phyloP scores from a whole-genome alignment of 208 protist genomes.

The Porcisia hertigi region DNA sequence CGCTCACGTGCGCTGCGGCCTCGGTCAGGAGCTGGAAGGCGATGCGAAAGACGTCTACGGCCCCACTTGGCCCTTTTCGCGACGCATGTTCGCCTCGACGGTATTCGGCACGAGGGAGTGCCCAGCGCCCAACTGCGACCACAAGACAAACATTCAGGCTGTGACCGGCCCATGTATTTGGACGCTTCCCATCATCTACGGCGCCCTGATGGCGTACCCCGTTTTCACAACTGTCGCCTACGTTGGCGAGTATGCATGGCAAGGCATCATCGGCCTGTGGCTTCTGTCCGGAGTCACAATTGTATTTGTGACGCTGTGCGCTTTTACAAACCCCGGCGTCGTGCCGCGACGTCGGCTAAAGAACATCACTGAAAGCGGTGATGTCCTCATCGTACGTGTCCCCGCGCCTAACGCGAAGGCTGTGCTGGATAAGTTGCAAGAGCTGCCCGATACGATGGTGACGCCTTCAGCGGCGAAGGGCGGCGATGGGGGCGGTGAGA shows the following conservation, averaged over 20 bases:
- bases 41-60: constrained; percentile 43
- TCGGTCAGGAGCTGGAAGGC: constrained; percentile 37
- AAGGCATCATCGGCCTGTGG: constrained; percentile 34
- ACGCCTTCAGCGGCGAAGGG: background rate
- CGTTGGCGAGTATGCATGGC: constrained; percentile 24
- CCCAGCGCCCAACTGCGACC: constrained; percentile 34
- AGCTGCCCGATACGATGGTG: constrained; percentile 3
- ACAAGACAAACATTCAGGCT: constrained; percentile 23
- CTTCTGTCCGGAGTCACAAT: constrained; percentile 20
- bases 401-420: constrained; percentile 46
- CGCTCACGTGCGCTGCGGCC: constrained; percentile 37
- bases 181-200: constrained; percentile 29
- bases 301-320: constrained; percentile 36
- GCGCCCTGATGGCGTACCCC: constrained; percentile 24
- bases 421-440: constrained; percentile 34
- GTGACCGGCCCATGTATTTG: constrained; percentile 29
- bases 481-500: background rate
- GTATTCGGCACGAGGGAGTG: constrained; percentile 16
- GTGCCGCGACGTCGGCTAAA: constrained; percentile 34
- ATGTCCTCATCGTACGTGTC: constrained; percentile 42
- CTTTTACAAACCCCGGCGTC: constrained; percentile 55
- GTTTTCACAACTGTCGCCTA: constrained; percentile 37
- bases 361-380: constrained; percentile 34
- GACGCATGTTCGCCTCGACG: constrained; percentile 22
- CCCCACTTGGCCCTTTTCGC: constrained; percentile 37